A percentile compares a stretch with the other conserved stretches of the same genome.
These are phyloP conservation scores for Petunia secreta DNA, from an alignment of 257 asterid genomes.

Conservation along the genomic window DNA sequence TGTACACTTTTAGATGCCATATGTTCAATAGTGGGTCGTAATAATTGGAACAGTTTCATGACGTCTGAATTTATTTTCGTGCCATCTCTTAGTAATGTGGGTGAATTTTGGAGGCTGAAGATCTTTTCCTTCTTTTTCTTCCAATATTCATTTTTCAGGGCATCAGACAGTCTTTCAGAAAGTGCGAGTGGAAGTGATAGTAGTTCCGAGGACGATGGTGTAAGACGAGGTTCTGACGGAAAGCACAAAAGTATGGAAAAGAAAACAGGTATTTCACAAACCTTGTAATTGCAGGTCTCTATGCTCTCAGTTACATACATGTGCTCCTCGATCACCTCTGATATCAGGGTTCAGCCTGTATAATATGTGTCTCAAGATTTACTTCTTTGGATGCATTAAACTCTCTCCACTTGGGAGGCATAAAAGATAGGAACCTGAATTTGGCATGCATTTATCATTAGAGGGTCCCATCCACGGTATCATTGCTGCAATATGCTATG, in stretches of 20 bases:
- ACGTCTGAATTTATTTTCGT: neutral
- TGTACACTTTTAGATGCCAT: neutral
- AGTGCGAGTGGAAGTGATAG: constrained; percentile 56
- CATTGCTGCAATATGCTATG: constrained; percentile 8
- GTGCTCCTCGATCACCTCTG: neutral
- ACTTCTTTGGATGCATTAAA: neutral
- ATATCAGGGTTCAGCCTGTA: neutral
- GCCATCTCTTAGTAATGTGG: neutral
- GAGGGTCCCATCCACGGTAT: neutral
- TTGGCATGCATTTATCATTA: neutral
- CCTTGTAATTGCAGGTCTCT: constrained; percentile 6
- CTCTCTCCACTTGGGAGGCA: neutral
- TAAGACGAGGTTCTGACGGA: constrained; percentile 41
- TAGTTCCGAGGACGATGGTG: constrained; percentile 54
- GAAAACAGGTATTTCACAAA: constrained; percentile 28
- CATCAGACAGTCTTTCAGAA: constrained; percentile 53
- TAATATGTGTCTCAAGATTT: neutral
- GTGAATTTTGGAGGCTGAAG: constrained; percentile 20
- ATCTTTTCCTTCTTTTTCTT: constrained; percentile 9
- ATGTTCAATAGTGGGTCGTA: neutral
- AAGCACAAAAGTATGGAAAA: constrained; percentile 53
- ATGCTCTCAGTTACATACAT: neutral
- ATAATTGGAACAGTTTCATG: neutral
- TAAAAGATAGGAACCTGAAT: neutral
- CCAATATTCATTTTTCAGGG: constrained; percentile 47